phyloP scores from a whole-genome alignment of 169 alveolate species.

The Cryptosporidium felis region DNA sequence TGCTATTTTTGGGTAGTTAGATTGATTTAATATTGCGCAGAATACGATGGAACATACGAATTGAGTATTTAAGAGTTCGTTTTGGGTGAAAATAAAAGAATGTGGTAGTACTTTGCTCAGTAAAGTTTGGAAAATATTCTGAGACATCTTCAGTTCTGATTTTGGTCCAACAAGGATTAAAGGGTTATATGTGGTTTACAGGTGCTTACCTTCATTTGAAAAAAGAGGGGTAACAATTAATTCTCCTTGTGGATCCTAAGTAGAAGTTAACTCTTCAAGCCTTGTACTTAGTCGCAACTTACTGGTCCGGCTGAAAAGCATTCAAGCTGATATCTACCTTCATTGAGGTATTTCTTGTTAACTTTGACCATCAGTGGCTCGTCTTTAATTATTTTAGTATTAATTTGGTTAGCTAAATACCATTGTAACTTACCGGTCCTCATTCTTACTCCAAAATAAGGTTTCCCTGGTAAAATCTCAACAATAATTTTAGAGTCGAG shows the following conservation, averaged over 20 bases:
- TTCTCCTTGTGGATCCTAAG: conserved; percentile 54
- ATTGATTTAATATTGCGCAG: neutral
- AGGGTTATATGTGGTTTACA: neutral
- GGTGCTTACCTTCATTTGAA: conserved; percentile 8
- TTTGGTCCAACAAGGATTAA: neutral
- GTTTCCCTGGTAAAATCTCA: conserved; percentile 28
- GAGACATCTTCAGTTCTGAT: neutral
- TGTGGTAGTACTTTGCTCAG: neutral
- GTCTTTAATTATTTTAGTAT: neutral
- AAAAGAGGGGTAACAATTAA: neutral
- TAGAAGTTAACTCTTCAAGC: neutral
- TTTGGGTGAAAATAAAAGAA: neutral
- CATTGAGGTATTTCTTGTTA: neutral
- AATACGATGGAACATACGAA: neutral
- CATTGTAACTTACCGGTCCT: conserved; percentile 1
- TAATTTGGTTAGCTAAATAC: too few relatives aligned
- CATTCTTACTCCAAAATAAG: conserved; percentile 26
- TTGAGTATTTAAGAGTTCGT: neutral
- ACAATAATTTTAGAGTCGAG: neutral
- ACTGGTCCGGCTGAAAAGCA: conserved; percentile 56
- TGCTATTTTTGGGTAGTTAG: neutral
- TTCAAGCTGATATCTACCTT: conserved; percentile 32
- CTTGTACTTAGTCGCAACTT: conserved; percentile 17
- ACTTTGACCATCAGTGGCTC: conserved; percentile 7
- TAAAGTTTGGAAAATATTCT: neutral